Evolutionary conservation across 768 basidiomycete species (phyloP), one percentile per base, ranked within the genome.

Genomic region (Suillus americanus): DNA sequence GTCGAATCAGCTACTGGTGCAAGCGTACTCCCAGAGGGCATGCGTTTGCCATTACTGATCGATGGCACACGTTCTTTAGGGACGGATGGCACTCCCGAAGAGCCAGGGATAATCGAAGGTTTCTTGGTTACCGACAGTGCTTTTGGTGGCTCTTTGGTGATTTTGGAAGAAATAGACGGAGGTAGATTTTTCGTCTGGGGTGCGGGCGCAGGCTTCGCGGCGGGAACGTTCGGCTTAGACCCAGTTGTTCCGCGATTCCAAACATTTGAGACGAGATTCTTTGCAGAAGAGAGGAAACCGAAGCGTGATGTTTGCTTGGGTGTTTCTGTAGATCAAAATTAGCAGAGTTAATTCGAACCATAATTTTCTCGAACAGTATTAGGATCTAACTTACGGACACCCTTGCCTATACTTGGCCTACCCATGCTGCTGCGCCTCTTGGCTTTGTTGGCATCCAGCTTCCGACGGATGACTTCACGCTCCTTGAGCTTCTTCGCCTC

Each of bases 231-330:
- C 6, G 76, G 69, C 59, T 72, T 79, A 20, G 73, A 71, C 8
- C 73, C 73, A 3, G 71, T 71, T 18, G 73, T 77, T 30, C 82
- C 85, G 67, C 89, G 80, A 68, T 86, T 87, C 90, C 90, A 92
- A 1, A 93, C 89, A 67, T 83, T 90, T 69, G 83, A 80, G 5
- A 92, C 90, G 3, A 92, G 77, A 0, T 85, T 84, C 73, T 91
- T 92, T 9, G 91, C 87, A 25, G 81, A 79, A 9, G 87, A 82
- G 7, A 93, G 74, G 78, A 93, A 91, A 1, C 89, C 91, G 64
- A 91, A 86, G 43, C 86, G 84, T 5, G 86, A 80, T 1, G 85
- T 77, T 33, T 66, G 69, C 64, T 76, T 77, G 23, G 68, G 61
- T 71, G 80, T 80, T 60, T 71, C 76, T 80, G 73, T 70, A 79